Percentiles rank a stretch among this genome's conserved stretches.
Evolutionary conservation across 1,284 basidiomycete species (phyloP).

Genomic region (Vanrija sp.): DNA sequence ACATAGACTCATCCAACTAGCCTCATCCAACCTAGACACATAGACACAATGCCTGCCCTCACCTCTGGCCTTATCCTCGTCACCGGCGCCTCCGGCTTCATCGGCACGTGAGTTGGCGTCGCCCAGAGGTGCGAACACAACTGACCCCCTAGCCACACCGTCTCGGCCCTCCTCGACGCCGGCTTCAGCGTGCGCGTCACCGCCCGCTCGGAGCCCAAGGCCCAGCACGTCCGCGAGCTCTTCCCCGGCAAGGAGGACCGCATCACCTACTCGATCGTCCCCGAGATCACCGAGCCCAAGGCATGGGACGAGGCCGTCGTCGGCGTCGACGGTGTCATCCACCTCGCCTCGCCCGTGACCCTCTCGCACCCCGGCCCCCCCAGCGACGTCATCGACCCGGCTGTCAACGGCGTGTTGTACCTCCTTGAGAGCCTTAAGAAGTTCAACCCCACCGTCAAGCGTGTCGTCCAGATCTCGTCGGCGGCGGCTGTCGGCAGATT

Average conservation of each 20-base stretch:
- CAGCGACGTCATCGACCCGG: neutral
- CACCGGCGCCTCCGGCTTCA: conserved; percentile 43
- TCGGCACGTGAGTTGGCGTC: conserved; percentile 20
- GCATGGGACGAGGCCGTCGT: conserved; percentile 63
- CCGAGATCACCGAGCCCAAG: conserved; percentile 56
- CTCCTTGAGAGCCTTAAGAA: conserved; percentile 1
- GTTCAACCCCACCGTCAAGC: neutral
- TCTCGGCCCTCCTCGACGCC: conserved; percentile 12
- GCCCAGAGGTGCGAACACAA: neutral
- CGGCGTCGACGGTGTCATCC: conserved; percentile 56
- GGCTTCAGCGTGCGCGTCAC: conserved; percentile 53
- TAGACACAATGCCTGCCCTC: conserved; percentile 48
- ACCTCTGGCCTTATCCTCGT: conserved; percentile 46
- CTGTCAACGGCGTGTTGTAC: neutral
- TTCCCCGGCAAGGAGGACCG: conserved; percentile 45
- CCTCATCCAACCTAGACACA: no score
- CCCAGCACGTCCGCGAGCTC: conserved; percentile 50
- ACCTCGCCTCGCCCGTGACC: conserved; percentile 9
- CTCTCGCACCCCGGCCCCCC: neutral
- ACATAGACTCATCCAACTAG: no score
- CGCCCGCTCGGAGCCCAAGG: conserved; percentile 54
- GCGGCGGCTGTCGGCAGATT: neutral
- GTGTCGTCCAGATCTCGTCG: conserved; percentile 1
- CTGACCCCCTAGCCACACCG: conserved; percentile 6
- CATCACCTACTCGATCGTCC: conserved; percentile 50